These are phyloP conservation scores for Diplodia sapinea DNA, from an alignment of 2,329 filamentous ascomycete genomes.

Conservation along the genomic window DNA sequence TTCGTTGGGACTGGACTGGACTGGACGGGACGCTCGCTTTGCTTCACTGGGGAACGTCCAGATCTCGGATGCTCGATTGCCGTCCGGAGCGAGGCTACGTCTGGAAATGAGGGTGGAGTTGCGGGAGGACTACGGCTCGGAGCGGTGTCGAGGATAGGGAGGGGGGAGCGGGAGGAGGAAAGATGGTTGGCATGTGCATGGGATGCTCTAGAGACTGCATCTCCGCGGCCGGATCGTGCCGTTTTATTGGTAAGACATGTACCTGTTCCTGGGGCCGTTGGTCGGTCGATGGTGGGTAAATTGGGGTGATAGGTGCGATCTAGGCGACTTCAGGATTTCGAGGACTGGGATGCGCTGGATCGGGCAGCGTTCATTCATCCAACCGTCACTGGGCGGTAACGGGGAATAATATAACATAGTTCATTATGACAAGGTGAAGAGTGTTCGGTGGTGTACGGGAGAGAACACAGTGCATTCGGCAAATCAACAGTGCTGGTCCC, in stretches of 20 bases:
- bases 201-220: no score
- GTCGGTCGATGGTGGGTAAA: neutral
- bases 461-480: neutral
- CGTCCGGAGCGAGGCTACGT: no score
- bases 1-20: no score
- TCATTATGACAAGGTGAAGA: neutral
- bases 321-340: neutral
- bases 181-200: no score
- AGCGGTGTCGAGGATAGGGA: no score
- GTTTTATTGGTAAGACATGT: neutral
- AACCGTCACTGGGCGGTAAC: neutral
- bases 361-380: neutral
- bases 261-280: neutral
- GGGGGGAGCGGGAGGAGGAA: no score
- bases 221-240: neutral
- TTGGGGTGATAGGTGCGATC: neutral
- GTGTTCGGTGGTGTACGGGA: neutral
- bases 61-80: no score
- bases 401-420: neutral
- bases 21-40: no score
- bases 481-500: neutral
- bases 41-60: no score
- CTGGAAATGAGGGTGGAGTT: no score
- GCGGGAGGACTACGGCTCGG: no score
- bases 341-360: neutral